These are phyloP conservation scores for Abrus precatorius DNA, from an alignment of 306 rosid genomes.

Conservation along the genomic window DNA sequence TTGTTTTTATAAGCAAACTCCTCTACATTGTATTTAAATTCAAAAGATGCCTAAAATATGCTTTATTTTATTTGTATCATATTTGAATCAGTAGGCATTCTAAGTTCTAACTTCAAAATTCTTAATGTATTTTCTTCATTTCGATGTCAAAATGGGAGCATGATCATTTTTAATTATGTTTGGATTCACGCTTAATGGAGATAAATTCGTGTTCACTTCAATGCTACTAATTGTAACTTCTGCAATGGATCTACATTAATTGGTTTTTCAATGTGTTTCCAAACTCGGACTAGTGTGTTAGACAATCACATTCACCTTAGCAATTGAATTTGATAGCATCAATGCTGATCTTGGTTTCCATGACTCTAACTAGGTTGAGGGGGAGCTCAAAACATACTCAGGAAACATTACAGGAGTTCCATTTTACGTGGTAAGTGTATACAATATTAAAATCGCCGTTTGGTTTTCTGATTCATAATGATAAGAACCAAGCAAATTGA, in stretches of 20 bases:
- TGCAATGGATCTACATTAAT: too few species aligned
- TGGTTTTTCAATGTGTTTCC: too few species aligned
- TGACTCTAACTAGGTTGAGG: constrained; percentile 67
- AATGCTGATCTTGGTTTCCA: constrained; percentile 41
- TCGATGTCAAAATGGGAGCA: constrained; percentile 8
- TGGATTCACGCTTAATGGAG: too few species aligned
- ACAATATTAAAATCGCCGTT: constrained; percentile 19
- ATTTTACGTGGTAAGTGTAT: constrained; percentile 69
- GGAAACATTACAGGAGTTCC: constrained; percentile 79
- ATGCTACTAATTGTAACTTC: too few species aligned
- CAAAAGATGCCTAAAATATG: constrained; percentile 23
- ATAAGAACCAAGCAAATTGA: not conserved
- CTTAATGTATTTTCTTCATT: not conserved
- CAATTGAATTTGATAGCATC: constrained; percentile 4
- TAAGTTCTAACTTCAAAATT: constrained; percentile 31
- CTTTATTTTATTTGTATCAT: not conserved
- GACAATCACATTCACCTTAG: not conserved
- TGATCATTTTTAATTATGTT: not conserved
- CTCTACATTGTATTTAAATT: constrained; percentile 19
- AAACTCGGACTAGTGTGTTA: not conserved
- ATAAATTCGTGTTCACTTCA: too few species aligned
- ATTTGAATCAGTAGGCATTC: constrained; percentile 11
- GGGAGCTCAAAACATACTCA: constrained; percentile 69
- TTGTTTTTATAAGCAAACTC: constrained; percentile 35
- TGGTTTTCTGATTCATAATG: constrained; percentile 8